phyloP scores from a whole-genome alignment of 768 basidiomycete genomes.

The Phanerochaete sordida region DNA sequence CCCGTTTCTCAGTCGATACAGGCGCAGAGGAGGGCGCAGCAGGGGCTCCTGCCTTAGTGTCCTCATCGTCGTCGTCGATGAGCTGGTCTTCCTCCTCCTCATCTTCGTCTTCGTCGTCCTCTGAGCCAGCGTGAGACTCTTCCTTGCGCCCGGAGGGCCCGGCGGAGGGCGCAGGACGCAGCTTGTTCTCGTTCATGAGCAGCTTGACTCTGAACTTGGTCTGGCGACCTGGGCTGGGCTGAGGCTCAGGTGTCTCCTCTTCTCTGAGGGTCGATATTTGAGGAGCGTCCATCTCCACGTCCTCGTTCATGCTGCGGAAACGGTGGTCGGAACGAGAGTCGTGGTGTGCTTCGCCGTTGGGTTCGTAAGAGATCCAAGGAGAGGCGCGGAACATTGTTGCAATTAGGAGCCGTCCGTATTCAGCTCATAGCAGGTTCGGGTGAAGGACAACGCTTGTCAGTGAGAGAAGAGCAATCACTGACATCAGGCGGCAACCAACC shows the following conservation, averaged over 20 bases:
- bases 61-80: conserved; percentile 67
- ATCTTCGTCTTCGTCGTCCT: conserved; percentile 53
- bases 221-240: conserved; percentile 26
- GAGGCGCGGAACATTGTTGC: conserved; percentile 52
- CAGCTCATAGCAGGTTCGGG: conserved; percentile 1
- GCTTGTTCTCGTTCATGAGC: conserved; percentile 42
- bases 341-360: conserved; percentile 16
- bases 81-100: conserved; percentile 79
- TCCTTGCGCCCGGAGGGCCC: conserved; percentile 28
- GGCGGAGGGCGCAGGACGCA: conserved; percentile 28
- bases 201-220: conserved; percentile 49
- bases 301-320: conserved; percentile 33
- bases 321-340: conserved; percentile 13
- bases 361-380: conserved; percentile 59
- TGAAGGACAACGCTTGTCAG: not conserved
- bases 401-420: conserved; percentile 8
- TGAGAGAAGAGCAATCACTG: conserved; percentile 1
- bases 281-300: conserved; percentile 73
- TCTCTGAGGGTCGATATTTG: conserved; percentile 77
- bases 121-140: conserved; percentile 34
- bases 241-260: conserved; percentile 67
- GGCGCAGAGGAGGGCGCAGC: conserved; percentile 26
- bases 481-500: conserved; percentile 1
- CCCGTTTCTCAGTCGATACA: conserved; percentile 16
- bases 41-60: conserved; percentile 15